Conservation (phyloP, 2,329 filamentous ascomycete genomes). For the Hymenotorrendiella dingleyae region DNA sequence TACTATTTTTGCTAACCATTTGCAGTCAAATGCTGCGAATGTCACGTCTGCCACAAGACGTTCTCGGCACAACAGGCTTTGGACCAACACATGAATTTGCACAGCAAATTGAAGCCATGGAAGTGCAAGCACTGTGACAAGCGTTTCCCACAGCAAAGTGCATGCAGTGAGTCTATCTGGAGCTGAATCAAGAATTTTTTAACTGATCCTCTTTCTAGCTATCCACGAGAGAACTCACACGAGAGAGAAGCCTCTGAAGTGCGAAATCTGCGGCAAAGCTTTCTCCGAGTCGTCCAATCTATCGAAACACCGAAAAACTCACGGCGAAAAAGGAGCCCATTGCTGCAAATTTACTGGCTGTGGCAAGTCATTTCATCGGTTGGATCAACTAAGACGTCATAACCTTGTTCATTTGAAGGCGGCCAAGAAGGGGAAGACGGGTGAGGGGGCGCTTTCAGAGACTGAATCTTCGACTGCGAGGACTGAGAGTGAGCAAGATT, state of each 20-base stretch:
- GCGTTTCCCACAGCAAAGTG: constrained; percentile 61
- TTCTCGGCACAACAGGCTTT: constrained; percentile 65
- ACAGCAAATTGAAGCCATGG: constrained; percentile 61
- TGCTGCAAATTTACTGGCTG: constrained; percentile 45
- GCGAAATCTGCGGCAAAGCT: constrained; percentile 50
- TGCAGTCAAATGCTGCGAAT: constrained; percentile 55
- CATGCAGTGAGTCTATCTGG: constrained; percentile 46
- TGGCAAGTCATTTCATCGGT: constrained; percentile 50
- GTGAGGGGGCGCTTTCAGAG: constrained; percentile 1
- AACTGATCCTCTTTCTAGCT: constrained; percentile 34
- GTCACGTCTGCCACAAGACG: constrained; percentile 46
- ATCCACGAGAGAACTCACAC: constrained; percentile 64
- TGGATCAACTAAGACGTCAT: constrained; percentile 56
- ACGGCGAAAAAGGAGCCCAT: constrained; percentile 47
- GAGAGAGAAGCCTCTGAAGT: constrained; percentile 55
- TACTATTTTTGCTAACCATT: not conserved
- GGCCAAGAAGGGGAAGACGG: not conserved
- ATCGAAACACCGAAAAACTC: constrained; percentile 59
- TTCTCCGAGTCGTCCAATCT: constrained; percentile 63
- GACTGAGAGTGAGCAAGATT: constrained; percentile 7
- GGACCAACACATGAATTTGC: constrained; percentile 60
- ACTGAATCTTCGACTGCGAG: constrained; percentile 1
- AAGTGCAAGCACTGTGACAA: constrained; percentile 49
- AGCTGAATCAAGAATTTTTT: no score
- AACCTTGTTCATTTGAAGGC: constrained; percentile 24